Percentiles rank a stretch among this genome's conserved stretches.
phyloP scores from a whole-genome alignment of 2,329 filamentous ascomycete genomes.

The Teratosphaeriaceae sp. region DNA sequence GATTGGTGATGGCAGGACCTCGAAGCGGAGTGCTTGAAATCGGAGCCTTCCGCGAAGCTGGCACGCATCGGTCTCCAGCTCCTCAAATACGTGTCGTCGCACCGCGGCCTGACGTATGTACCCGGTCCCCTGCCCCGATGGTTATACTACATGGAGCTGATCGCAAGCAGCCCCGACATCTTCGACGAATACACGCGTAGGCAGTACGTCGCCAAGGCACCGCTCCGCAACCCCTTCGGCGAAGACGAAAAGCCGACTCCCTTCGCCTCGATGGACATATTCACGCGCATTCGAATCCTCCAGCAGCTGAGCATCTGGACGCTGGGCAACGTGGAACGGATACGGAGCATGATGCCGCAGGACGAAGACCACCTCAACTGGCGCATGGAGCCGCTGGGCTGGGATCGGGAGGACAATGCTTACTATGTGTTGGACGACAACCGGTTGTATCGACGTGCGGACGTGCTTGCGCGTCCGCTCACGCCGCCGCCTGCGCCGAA shows the following conservation, averaged over 20 bases:
- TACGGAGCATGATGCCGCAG: conserved; percentile 80
- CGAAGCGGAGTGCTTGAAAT: conserved; percentile 80
- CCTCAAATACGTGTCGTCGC: conserved; percentile 88
- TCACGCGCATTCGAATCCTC: conserved; percentile 73
- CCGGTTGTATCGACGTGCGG: conserved; percentile 80
- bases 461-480: conserved; percentile 56
- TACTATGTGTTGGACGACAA: conserved; percentile 95
- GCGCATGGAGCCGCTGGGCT: conserved; percentile 75
- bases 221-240: conserved; percentile 78
- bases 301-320: conserved; percentile 88
- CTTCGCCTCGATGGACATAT: conserved; percentile 76
- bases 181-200: conserved; percentile 91
- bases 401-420: conserved; percentile 77
- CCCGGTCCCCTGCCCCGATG: neutral
- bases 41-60: conserved; percentile 62
- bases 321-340: conserved; percentile 76
- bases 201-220: conserved; percentile 78
- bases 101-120: conserved; percentile 82
- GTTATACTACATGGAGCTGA: conserved; percentile 10
- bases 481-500: conserved; percentile 55
- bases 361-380: conserved; percentile 50
- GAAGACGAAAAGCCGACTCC: conserved; percentile 62
- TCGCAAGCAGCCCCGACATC: conserved; percentile 59
- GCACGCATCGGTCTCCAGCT: conserved; percentile 77
- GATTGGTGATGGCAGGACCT: conserved; percentile 56